Evolutionary conservation across 768 basidiomycete genomes (phyloP).

Genomic region (Trametes elegans): DNA sequence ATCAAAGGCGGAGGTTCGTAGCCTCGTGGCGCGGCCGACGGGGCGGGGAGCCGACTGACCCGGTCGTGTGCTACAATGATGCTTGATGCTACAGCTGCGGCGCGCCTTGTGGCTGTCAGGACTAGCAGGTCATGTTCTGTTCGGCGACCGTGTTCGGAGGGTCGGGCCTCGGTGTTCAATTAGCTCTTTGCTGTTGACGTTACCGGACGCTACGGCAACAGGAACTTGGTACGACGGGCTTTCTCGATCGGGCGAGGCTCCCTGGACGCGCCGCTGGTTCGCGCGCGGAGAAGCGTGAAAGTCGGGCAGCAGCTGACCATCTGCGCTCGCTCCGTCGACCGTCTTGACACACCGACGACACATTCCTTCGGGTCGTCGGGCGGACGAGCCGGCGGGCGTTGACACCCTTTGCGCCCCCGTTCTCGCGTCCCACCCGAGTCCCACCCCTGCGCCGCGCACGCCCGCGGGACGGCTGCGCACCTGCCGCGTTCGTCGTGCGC

Average conservation of each 20-base stretch:
- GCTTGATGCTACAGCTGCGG: too few relatives aligned
- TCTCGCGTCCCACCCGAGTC: background rate
- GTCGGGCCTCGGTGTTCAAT: slow-evolving; percentile 8
- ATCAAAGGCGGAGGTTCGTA: slow-evolving; percentile 8
- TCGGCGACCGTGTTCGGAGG: background rate
- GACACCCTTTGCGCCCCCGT: background rate
- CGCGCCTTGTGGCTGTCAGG: too few relatives aligned
- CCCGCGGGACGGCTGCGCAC: background rate
- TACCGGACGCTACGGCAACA: slow-evolving; percentile 8
- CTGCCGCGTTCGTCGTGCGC: background rate
- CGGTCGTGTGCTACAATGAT: background rate
- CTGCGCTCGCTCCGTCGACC: background rate
- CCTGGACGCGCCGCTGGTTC: background rate
- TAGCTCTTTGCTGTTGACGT: slow-evolving; percentile 1
- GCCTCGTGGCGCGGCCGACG: slow-evolving; percentile 2
- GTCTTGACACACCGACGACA: slow-evolving; percentile 9
- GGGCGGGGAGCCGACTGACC: background rate
- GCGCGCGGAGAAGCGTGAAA: background rate
- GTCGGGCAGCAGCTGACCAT: slow-evolving; percentile 5
- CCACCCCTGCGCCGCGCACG: background rate
- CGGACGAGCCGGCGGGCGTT: background rate
- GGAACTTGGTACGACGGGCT: background rate
- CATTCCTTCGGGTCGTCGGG: slow-evolving; percentile 8
- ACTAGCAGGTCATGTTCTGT: background rate
- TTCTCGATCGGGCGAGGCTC: background rate